phyloP scores from a whole-genome alignment of 176 grass and related monocot genomes.

The Themeda triandra region DNA sequence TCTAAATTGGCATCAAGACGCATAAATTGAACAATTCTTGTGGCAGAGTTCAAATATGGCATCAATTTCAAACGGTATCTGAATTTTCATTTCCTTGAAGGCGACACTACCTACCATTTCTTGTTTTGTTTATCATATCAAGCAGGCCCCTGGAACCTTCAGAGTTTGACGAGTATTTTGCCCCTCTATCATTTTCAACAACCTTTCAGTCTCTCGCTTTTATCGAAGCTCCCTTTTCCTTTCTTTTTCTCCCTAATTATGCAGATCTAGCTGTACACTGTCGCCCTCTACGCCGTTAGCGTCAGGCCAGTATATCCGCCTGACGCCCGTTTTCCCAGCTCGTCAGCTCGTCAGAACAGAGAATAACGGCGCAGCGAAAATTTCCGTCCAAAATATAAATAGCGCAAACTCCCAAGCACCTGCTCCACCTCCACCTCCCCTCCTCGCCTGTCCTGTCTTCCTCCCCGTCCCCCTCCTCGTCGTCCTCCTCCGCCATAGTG shows the following conservation, averaged over 20 bases:
- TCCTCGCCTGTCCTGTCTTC: neutral
- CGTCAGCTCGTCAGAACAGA: neutral
- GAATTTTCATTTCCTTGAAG: neutral
- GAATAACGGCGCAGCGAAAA: neutral
- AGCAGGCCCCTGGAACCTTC: neutral
- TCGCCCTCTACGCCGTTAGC: neutral
- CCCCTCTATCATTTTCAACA: neutral
- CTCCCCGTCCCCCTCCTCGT: neutral
- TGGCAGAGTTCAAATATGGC: neutral
- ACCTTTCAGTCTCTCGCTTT: neutral
- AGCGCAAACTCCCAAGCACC: conserved; percentile 15
- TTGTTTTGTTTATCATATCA: neutral
- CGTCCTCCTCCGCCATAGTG: conserved; percentile 18
- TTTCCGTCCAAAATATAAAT: conserved; percentile 22
- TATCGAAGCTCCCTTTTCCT: neutral
- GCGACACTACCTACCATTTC: neutral
- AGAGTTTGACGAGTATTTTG: conserved; percentile 5
- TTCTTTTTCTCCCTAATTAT: neutral
- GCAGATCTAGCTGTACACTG: neutral
- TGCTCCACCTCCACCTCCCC: conserved; percentile 22
- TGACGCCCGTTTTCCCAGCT: too few relatives aligned
- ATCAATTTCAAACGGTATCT: neutral
- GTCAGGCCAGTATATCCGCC: neutral
- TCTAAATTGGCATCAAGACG: neutral
- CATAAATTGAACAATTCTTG: neutral